Evolutionary conservation across 1,284 basidiomycete species (phyloP).

Genomic region (Porodaedalea pini): DNA sequence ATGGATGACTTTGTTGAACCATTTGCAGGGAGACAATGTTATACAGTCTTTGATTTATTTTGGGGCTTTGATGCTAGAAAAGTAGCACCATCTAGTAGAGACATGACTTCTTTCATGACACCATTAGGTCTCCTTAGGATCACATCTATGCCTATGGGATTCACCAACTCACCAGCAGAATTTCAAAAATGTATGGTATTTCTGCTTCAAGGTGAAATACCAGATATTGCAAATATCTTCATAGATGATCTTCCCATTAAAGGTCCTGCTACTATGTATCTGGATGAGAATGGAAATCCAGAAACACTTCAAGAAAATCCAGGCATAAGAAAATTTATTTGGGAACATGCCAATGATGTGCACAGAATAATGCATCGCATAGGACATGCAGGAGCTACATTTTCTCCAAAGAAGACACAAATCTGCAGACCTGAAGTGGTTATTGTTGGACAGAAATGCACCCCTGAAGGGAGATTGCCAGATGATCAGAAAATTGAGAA

Average conservation of each 20-base stretch:
- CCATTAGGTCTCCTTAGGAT: slow-evolving; percentile 31
- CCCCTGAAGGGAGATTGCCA: slow-evolving; percentile 23
- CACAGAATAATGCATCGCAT: slow-evolving; percentile 30
- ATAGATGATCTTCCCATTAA: slow-evolving; percentile 23
- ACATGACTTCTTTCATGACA: slow-evolving; percentile 25
- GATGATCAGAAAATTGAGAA: too few species aligned
- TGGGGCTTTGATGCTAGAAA: slow-evolving; percentile 30
- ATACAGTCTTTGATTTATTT: slow-evolving; percentile 34
- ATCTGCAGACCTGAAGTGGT: slow-evolving; percentile 21
- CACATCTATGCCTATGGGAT: too few species aligned
- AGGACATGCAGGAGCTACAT: slow-evolving; percentile 24
- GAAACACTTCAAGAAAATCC: slow-evolving; percentile 29
- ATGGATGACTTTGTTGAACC: slow-evolving; percentile 34
- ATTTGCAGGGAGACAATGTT: slow-evolving; percentile 31
- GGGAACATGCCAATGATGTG: slow-evolving; percentile 34
- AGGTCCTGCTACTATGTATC: slow-evolving; percentile 21
- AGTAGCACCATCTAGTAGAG: slow-evolving; percentile 26
- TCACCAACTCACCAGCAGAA: slow-evolving; percentile 35
- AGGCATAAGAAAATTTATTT: slow-evolving; percentile 34
- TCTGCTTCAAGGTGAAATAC: slow-evolving; percentile 30
- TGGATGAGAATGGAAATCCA: slow-evolving; percentile 28
- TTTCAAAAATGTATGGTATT: slow-evolving; percentile 34
- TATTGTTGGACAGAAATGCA: slow-evolving; percentile 26
- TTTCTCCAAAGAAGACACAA: slow-evolving; percentile 25
- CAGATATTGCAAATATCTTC: slow-evolving; percentile 28